Evolutionary conservation across 2,329 filamentous ascomycete species (phyloP).

Genomic region (Fusarium robinianum): DNA sequence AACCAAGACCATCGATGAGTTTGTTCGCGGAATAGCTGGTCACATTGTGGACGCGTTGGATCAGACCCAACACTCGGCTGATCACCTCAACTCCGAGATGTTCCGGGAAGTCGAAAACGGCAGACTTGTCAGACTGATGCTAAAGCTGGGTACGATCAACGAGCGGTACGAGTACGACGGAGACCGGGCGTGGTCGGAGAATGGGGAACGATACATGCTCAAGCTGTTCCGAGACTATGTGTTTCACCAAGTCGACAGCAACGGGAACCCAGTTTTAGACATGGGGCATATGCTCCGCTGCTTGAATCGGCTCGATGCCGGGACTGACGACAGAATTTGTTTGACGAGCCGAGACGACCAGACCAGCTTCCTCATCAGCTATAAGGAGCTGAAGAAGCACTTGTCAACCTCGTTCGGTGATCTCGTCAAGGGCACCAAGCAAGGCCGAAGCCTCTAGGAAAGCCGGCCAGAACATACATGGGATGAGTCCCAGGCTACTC

Average conservation of each 20-base stretch:
- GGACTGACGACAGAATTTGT: conserved; percentile 82
- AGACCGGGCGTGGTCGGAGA: conserved; percentile 84
- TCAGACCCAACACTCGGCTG: conserved; percentile 76
- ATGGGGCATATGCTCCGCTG: conserved; percentile 85
- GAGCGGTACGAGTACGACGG: conserved; percentile 86
- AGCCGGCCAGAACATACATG: too few relatives aligned
- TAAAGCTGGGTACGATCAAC: conserved; percentile 85
- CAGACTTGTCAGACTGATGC: conserved; percentile 75
- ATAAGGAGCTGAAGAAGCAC: conserved; percentile 81
- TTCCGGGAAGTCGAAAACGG: conserved; percentile 88
- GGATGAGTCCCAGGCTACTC: too few relatives aligned
- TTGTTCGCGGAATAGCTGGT: conserved; percentile 76
- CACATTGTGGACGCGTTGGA: conserved; percentile 79
- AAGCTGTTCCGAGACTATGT: conserved; percentile 97
- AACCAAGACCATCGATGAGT: conserved; percentile 79
- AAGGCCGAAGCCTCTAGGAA: conserved; percentile 43
- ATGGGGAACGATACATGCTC: conserved; percentile 86
- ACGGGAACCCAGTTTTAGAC: conserved; percentile 82
- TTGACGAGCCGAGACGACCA: conserved; percentile 90
- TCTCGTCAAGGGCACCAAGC: conserved; percentile 54
- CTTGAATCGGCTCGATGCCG: conserved; percentile 91
- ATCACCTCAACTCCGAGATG: conserved; percentile 73
- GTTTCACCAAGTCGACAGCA: conserved; percentile 90
- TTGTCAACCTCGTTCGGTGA: conserved; percentile 62
- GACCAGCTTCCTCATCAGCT: conserved; percentile 84